Conservation (phyloP, 225 moss, liverwort and hornwort species). For the Neckera pumila region DNA sequence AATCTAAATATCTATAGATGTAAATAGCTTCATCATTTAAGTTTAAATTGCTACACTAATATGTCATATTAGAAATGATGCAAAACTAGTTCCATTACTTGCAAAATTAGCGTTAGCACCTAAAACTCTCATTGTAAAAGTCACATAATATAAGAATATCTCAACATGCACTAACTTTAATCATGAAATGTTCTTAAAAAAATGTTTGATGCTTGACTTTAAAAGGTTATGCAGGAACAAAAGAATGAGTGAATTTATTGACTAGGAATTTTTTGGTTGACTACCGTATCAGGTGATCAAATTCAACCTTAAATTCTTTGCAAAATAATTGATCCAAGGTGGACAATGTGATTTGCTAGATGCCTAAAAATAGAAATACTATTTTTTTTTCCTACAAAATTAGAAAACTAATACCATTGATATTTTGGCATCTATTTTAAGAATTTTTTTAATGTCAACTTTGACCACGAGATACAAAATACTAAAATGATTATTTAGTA, state of each 20-base stretch:
- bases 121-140: not conserved
- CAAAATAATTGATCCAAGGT: not conserved
- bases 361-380: not conserved
- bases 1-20: not conserved
- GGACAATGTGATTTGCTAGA: not conserved
- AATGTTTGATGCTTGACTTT: not conserved
- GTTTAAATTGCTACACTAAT: not conserved
- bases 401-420: not conserved
- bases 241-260: not conserved
- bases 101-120: not conserved
- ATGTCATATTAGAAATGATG: not conserved
- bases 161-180: not conserved
- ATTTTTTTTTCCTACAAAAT: not conserved
- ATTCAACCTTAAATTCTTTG: not conserved
- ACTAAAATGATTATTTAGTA: not conserved
- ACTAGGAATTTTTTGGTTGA: not conserved
- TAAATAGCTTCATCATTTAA: not conserved
- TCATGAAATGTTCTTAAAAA: not conserved
- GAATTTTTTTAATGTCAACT: too few relatives aligned
- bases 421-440: not conserved
- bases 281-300: accelerated
- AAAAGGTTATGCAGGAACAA: not conserved
- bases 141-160: too few relatives aligned
- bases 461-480: too few relatives aligned
- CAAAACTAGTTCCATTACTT: not conserved